Evolutionary conservation across 2,329 filamentous ascomycete genomes (phyloP).

Genomic region (Gnomoniopsis sp.): DNA sequence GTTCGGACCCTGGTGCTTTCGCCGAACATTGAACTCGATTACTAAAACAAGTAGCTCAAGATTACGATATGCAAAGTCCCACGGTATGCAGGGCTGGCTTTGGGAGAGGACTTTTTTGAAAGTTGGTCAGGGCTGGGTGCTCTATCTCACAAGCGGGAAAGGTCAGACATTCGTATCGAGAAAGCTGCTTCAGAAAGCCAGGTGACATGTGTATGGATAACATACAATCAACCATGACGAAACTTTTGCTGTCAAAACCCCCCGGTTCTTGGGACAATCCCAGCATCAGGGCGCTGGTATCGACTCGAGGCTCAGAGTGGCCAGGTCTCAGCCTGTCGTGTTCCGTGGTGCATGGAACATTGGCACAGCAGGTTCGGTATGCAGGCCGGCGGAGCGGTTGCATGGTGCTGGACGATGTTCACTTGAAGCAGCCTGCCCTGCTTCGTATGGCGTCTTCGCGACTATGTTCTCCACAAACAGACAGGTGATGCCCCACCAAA

Average conservation of each 20-base stretch:
- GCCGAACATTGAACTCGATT: too few species aligned
- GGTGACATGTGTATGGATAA: not conserved
- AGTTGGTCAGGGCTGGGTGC: too few species aligned
- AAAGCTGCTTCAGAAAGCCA: not conserved
- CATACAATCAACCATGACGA: not conserved
- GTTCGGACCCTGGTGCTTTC: too few species aligned
- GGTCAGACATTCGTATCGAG: not conserved
- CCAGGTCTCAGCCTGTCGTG: constrained; percentile 13
- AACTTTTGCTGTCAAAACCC: constrained; percentile 2
- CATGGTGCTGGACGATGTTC: not conserved
- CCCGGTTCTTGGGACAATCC: constrained; percentile 1
- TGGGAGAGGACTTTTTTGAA: not conserved
- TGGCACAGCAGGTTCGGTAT: constrained; percentile 10
- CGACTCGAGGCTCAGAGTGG: constrained; percentile 9
- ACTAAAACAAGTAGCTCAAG: not conserved
- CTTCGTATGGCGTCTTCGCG: not conserved
- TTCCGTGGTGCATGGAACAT: constrained; percentile 9
- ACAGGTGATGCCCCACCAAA: not conserved
- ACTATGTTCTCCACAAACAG: not conserved
- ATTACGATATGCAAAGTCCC: not conserved
- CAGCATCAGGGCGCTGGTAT: constrained; percentile 13
- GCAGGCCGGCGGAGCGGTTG: constrained; percentile 5
- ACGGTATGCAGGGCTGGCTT: not conserved
- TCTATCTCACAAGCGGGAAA: too few species aligned
- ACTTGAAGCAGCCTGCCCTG: not conserved